Conservation (phyloP, 331 rosid genomes). For the Stylosanthes scabra region DNA sequence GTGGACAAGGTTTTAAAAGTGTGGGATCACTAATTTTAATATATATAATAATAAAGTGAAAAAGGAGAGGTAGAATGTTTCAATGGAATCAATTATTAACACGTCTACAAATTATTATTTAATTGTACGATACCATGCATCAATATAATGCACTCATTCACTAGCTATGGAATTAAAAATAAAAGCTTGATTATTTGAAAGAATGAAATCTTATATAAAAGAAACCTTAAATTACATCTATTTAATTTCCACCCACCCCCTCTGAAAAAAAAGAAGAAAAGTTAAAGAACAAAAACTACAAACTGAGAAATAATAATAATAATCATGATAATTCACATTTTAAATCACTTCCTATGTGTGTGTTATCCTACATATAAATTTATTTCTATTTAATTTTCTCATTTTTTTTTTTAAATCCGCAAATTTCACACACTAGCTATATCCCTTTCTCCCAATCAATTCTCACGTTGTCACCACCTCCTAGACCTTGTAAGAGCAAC, state of each 20-base stretch:
- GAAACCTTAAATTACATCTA: slow-evolving; percentile 55
- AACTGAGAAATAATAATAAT: slow-evolving; percentile 39
- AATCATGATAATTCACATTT: slow-evolving; percentile 46
- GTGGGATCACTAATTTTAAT: slow-evolving; percentile 31
- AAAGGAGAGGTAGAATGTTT: not conserved
- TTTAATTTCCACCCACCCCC: slow-evolving; percentile 54
- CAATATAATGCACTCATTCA: slow-evolving; percentile 41
- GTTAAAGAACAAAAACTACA: slow-evolving; percentile 34
- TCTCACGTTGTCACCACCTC: slow-evolving; percentile 40
- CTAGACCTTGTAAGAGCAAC: slow-evolving; percentile 67
- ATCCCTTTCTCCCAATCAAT: not conserved
- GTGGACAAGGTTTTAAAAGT: slow-evolving; percentile 61
- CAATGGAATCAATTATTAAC: slow-evolving; percentile 72
- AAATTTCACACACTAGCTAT: slow-evolving; percentile 11
- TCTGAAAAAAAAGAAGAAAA: slow-evolving; percentile 31
- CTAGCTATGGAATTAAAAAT: slow-evolving; percentile 29
- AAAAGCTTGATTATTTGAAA: slow-evolving; percentile 50
- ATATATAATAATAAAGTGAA: slow-evolving; percentile 26
- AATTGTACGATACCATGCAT: slow-evolving; percentile 40
- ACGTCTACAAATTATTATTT: slow-evolving; percentile 40
- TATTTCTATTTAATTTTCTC: slow-evolving; percentile 43
- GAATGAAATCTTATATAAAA: slow-evolving; percentile 50
- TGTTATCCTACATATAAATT: slow-evolving; percentile 46
- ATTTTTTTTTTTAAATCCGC: slow-evolving; percentile 19
- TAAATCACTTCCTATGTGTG: slow-evolving; percentile 38